Percentiles rank a stretch among this genome's conserved stretches.
Evolutionary conservation across 2,329 filamentous ascomycete species (phyloP).

Genomic region (Phoma sp.): DNA sequence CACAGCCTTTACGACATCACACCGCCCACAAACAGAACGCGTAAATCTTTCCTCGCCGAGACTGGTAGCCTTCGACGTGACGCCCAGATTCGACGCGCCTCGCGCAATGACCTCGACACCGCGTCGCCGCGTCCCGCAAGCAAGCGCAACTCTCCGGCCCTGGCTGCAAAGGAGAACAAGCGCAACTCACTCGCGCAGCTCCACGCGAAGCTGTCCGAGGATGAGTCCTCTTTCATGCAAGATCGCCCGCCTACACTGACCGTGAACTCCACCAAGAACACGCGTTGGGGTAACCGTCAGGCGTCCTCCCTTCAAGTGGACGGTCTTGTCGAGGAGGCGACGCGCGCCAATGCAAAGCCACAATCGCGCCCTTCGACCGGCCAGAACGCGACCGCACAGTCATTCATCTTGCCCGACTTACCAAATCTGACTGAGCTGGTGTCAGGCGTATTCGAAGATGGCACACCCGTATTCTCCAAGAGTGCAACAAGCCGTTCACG

Average conservation of each 20-base stretch:
- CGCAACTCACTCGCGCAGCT: slow-evolving; percentile 62
- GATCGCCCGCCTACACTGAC: slow-evolving; percentile 56
- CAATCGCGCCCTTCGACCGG: slow-evolving; percentile 50
- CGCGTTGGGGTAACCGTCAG: slow-evolving; percentile 61
- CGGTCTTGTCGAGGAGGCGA: slow-evolving; percentile 29
- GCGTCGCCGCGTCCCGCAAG: slow-evolving; percentile 47
- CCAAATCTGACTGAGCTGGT: slow-evolving; percentile 67
- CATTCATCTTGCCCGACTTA: slow-evolving; percentile 66
- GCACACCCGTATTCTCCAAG: slow-evolving; percentile 62
- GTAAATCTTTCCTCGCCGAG: slow-evolving; percentile 42
- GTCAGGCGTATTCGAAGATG: slow-evolving; percentile 63
- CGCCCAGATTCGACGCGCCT: slow-evolving; percentile 54
- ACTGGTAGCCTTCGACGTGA: slow-evolving; percentile 51
- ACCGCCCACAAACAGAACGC: slow-evolving; percentile 48
- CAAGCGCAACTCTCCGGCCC: slow-evolving; percentile 41
- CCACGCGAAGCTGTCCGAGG: slow-evolving; percentile 60
- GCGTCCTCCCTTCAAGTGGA: slow-evolving; percentile 46
- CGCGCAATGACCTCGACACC: slow-evolving; percentile 49
- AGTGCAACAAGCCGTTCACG: slow-evolving; percentile 59
- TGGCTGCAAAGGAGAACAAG: slow-evolving; percentile 45
- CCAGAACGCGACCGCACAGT: slow-evolving; percentile 60
- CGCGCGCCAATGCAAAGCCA: slow-evolving; percentile 28
- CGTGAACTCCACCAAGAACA: slow-evolving; percentile 53
- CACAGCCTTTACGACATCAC: slow-evolving; percentile 57
- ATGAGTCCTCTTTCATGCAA: slow-evolving; percentile 60